Base-by-base conservation (phyloP, 768 basidiomycete species). In the Lentinus tigrinus region DNA sequence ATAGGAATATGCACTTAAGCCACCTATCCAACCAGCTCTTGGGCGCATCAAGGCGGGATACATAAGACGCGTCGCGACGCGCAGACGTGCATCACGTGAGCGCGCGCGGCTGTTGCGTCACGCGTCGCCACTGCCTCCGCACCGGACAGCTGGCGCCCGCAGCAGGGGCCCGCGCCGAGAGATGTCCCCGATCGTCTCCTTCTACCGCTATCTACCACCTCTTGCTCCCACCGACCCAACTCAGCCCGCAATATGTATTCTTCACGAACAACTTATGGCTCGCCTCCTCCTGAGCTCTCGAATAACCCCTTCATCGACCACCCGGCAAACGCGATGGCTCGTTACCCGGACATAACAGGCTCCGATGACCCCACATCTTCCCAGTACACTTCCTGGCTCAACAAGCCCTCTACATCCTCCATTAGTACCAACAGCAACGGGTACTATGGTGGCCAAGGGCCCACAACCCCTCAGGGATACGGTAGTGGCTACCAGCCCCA, bases 301-400 rank as follows among this genome's bases (percentile, higher is more conserved):
- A 91, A 88, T 67, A 91, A 91, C 63, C 89, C 89, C 0, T 91
- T 91, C 72, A 73, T 85, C 65, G 75, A 78, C 47, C 81, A 82
- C 60, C 77, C 81, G 1, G 61, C 73, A 5, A 71, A 69, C 59
- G 68, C 72, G 19, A 63, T 65, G 36, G 60, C 69, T 3, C 83
- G 89, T 58, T 91, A 79, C 65, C 90, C 90, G 36, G 86, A 87
- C 68, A 76, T 92, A 65, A 77, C 76, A 37, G 68, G 64, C 52
- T 43, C 56, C 51, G 61, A 64, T 55, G 39, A 39, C 52, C 48
- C 60, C 34, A 54, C 56, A 37, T 23, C 61, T 16, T 52, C 61
- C 7, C 78, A 79, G 52, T 80, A 73, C 67, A 74, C 76, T 2
- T 70, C 73, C 42, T 82, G 78, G 79, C 54, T 68, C 27, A 78